These are phyloP conservation scores for Colletotrichum sp. DNA, from an alignment of 2,329 filamentous ascomycete genomes.

Conservation along the genomic window DNA sequence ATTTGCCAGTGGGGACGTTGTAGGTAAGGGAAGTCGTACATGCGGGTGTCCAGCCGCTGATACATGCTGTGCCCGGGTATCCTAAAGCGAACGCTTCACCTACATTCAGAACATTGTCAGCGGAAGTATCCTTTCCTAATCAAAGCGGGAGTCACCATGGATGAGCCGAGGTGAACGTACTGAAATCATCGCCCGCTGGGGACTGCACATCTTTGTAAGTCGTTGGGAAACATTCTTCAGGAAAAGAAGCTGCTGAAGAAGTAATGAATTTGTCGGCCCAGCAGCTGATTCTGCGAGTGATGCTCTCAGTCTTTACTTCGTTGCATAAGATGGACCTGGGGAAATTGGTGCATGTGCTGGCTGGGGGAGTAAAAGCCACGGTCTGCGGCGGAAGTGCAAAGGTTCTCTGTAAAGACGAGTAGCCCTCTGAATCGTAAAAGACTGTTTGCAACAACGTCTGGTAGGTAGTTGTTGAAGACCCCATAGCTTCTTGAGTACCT, in stretches of 20 bases:
- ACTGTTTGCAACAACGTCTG: not conserved
- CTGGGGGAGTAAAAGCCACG: not conserved
- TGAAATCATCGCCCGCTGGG: not conserved
- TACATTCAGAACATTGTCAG: not conserved
- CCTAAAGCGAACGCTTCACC: not conserved
- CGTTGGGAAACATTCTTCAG: not conserved
- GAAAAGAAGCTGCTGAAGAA: not conserved
- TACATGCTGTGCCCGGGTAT: slow-evolving; percentile 11
- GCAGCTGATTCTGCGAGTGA: not conserved
- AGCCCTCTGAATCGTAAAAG: not conserved
- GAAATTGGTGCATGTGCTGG: not conserved
- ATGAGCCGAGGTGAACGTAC: not conserved
- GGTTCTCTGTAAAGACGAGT: not conserved
- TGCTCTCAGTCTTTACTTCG: not conserved
- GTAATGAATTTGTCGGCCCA: not conserved
- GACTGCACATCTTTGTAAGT: not conserved
- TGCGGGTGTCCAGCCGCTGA: slow-evolving; percentile 1
- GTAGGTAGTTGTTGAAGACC: not conserved
- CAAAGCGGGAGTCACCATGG: not conserved
- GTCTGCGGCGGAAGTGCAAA: not conserved
- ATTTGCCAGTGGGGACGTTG: not conserved
- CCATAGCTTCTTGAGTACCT: not conserved
- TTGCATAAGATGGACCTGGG: not conserved
- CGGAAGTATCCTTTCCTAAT: not conserved
- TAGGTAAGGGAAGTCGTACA: not conserved